Conservation (phyloP, 169 alveolate genomes). For the Cryptosporidium andersoni region DNA sequence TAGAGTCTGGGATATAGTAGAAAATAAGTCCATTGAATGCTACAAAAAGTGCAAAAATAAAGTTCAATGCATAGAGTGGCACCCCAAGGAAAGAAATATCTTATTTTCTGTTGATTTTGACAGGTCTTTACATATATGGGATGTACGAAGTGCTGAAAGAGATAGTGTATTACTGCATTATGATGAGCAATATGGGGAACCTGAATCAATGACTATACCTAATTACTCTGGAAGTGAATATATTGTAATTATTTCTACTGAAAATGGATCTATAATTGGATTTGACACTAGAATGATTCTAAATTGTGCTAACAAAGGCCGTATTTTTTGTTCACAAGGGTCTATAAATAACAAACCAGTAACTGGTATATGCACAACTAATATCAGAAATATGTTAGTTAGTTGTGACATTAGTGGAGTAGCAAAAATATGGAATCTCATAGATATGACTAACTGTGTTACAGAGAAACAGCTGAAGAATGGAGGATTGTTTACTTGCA, state of each 20-base stretch:
- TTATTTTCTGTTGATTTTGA: constrained; percentile 63
- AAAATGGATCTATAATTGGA: constrained; percentile 47
- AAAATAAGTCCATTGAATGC: constrained; percentile 84
- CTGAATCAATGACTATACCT: constrained; percentile 42
- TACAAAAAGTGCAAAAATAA: constrained; percentile 84
- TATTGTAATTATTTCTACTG: constrained; percentile 30
- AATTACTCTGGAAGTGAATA: constrained; percentile 26
- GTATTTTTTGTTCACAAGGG: constrained; percentile 18
- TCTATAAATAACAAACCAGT: constrained; percentile 25
- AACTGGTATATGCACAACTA: constrained; percentile 44
- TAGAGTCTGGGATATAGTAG: constrained; percentile 90
- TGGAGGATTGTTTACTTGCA: constrained; percentile 41
- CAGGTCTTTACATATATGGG: constrained; percentile 18
- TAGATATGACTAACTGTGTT: constrained; percentile 15
- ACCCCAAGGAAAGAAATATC: constrained; percentile 69
- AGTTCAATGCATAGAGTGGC: constrained; percentile 73
- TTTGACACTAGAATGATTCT: constrained; percentile 27
- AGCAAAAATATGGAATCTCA: constrained; percentile 49
- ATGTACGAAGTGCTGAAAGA: constrained; percentile 10
- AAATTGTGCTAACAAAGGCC: not conserved
- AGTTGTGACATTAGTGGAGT: constrained; percentile 47
- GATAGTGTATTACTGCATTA: constrained; percentile 2
- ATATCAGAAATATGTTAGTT: constrained; percentile 34
- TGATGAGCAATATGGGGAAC: constrained; percentile 52
- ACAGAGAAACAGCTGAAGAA: constrained; percentile 24